Conservation (phyloP, 306 rosid genomes). For the Datisca glomerata region DNA sequence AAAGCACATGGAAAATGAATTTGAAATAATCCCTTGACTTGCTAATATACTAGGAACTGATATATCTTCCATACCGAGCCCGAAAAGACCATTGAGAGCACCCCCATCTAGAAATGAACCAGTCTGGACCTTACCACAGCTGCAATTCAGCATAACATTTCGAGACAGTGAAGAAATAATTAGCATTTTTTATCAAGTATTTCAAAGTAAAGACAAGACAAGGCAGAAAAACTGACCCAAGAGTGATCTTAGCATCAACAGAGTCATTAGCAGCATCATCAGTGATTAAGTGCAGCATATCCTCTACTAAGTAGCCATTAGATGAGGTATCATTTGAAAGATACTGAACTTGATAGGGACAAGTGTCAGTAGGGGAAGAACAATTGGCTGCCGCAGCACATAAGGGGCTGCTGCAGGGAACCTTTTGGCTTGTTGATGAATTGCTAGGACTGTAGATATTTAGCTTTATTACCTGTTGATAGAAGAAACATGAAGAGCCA, state of each 20-base stretch:
- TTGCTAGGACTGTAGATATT: conserved; percentile 46
- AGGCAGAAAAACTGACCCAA: conserved; percentile 46
- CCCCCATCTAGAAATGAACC: conserved; percentile 57
- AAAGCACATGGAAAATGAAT: conserved; percentile 95
- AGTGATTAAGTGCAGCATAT: conserved; percentile 57
- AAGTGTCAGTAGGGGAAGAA: conserved; percentile 30
- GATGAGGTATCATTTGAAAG: conserved; percentile 57
- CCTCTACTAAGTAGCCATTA: conserved; percentile 64
- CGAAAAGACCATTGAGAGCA: conserved; percentile 83
- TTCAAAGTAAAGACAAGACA: conserved; percentile 1
- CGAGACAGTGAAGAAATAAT: conserved; percentile 10
- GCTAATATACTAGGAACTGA: conserved; percentile 91
- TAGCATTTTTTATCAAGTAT: not conserved
- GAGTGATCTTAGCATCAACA: conserved; percentile 34
- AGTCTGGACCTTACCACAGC: conserved; percentile 75
- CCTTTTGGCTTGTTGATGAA: conserved; percentile 53
- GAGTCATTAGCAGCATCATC: conserved; percentile 29
- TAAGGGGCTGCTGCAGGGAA: conserved; percentile 51
- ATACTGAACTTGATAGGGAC: conserved; percentile 46
- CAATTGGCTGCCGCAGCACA: conserved; percentile 36
- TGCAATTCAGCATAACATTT: conserved; percentile 22
- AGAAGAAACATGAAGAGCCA: not conserved
- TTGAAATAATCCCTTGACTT: conserved; percentile 36
- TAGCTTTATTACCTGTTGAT: conserved; percentile 12
- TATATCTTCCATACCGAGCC: conserved; percentile 57